Evolutionary conservation across 129 eudicot genomes (phyloP), one percentile per base, ranked within the genome.

Genomic region (Smallanthus sonchifolius): DNA sequence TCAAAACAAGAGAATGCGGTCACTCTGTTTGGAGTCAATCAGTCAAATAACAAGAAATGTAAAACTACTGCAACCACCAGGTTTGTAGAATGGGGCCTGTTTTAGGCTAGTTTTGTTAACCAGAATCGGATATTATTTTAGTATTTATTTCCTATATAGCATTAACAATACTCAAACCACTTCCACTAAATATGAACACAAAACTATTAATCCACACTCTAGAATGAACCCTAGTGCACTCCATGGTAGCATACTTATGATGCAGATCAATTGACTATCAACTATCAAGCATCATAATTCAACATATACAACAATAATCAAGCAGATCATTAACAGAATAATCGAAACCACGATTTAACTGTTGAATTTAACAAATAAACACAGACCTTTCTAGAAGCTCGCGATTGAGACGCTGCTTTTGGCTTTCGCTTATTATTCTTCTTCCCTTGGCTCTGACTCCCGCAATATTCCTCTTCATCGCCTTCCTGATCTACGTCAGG

Each of bases 371-470:
- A 43, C 47, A 47, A 63, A 61, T 13, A 37, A 0, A 75, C 14
- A 40, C 67, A 4, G 2, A 88, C 92, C 88, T 89, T 81, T 75
- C 75, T 81, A 14, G 87, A 72, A 79, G 76, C 82, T 55, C 87
- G 78, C 3, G 82, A 45, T 77, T 67, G 73, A 5, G 77, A 7
- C 49, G 30, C 74, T 45, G 75, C 57, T 80, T 80, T 83, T 2
- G 90, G 47, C 84, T 82, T 87, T 39, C 78, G 79, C 69, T 66
- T 87, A 34, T 59, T 59, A 49, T 19, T 80, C 70, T 81, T 82
- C 72, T 71, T 69, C 5, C 11, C 67, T 49, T 55, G 74, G 0
- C 30, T 60, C 77, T 77, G 77, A 70, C 83, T 68, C 54, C 75
- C 85, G 37, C 81, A 54, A 59, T 47, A 68, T 39, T 81, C 92